Percentiles rank a stretch among this genome's conserved stretches.
These are phyloP conservation scores for Rhododendron williamsianum DNA, from an alignment of 148 eudicot species.

Conservation along the genomic window DNA sequence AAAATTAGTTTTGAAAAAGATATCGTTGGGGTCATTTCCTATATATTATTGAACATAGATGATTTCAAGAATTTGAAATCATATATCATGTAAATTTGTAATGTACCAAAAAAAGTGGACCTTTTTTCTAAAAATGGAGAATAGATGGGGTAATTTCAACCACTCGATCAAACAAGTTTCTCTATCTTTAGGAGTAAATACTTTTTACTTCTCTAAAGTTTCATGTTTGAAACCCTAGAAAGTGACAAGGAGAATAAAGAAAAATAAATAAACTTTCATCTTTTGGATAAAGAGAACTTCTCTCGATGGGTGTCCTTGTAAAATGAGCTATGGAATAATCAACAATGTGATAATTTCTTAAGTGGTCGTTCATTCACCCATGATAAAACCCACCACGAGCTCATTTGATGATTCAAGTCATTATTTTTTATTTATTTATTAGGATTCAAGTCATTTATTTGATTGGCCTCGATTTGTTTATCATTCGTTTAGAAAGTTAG, in stretches of 20 bases:
- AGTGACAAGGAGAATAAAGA: background rate
- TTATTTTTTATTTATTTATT: too few species aligned
- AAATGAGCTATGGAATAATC: background rate
- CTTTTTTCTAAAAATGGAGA: background rate
- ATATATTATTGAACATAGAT: background rate
- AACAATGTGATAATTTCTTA: background rate
- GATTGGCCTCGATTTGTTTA: background rate
- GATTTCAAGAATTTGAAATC: background rate
- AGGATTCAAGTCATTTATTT: background rate
- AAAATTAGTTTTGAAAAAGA: background rate
- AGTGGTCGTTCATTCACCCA: background rate
- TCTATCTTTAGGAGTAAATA: background rate
- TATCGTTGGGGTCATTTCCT: background rate
- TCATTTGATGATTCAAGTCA: background rate
- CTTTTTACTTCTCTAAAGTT: background rate
- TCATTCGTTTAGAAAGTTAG: too few species aligned
- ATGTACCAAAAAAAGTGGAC: background rate
- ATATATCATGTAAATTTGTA: background rate
- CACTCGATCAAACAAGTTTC: background rate
- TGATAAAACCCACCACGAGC: background rate
- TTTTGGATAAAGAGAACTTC: background rate
- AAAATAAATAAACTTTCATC: constrained; percentile 12
- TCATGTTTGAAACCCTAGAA: background rate
- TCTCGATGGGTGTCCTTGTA: too few species aligned
- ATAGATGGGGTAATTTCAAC: background rate